phyloP scores from a whole-genome alignment of 495 filamentous ascomycete genomes.

The Aspergillus saccharolyticus region DNA sequence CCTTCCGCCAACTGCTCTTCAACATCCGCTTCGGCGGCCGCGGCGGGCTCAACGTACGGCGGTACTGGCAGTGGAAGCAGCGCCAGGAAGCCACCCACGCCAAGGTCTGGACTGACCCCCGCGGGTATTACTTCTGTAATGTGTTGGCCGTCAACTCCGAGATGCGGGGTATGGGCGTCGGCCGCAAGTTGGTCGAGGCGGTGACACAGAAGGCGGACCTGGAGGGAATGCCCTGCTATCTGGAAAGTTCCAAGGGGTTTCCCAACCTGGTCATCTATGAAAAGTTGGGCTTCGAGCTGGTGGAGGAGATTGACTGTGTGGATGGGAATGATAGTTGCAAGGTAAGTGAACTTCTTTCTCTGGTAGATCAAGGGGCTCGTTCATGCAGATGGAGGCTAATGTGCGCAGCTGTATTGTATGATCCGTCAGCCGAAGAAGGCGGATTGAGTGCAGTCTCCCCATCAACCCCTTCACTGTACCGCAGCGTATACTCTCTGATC shows the following conservation, averaged over 20 bases:
- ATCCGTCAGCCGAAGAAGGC: conserved; percentile 22
- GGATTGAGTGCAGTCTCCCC: neutral
- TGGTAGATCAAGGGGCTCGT: neutral
- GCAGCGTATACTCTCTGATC: neutral
- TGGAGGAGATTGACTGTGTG: conserved; percentile 57
- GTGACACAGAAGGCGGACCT: conserved; percentile 55
- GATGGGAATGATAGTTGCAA: conserved; percentile 47
- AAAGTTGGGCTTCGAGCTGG: conserved; percentile 57
- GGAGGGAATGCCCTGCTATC: conserved; percentile 57
- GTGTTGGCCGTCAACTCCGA: conserved; percentile 59
- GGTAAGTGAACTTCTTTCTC: conserved; percentile 22
- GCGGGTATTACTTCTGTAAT: conserved; percentile 67
- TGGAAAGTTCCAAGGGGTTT: conserved; percentile 58
- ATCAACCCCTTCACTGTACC: too few species aligned
- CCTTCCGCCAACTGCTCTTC: conserved; percentile 53
- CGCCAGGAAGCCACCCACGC: conserved; percentile 37
- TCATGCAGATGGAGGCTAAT: conserved; percentile 5
- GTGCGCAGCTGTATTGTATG: conserved; percentile 25
- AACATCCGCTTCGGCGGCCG: conserved; percentile 58
- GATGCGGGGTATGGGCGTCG: conserved; percentile 56
- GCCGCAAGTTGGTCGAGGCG: conserved; percentile 51
- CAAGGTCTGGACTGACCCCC: conserved; percentile 32
- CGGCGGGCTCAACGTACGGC: conserved; percentile 55
- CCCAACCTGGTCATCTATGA: conserved; percentile 65
- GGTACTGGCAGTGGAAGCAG: conserved; percentile 55